phyloP scores from a whole-genome alignment of 306 rosid genomes.

The Lathyrus aphaca region DNA sequence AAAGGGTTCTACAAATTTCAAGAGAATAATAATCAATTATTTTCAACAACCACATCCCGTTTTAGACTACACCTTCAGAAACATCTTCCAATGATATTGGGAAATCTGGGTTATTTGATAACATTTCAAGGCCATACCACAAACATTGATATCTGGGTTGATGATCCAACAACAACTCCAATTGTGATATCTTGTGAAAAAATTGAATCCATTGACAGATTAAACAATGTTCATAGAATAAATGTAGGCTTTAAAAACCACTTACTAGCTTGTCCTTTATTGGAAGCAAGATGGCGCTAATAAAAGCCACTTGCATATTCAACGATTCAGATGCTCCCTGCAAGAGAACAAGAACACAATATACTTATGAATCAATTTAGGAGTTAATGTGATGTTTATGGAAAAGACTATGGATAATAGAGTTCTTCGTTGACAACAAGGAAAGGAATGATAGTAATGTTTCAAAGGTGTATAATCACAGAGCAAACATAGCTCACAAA shows the following conservation, averaged over 20 bases:
- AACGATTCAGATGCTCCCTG: constrained; percentile 90
- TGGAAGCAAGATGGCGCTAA: constrained; percentile 88
- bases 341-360: constrained; percentile 37
- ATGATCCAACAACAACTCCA: constrained; percentile 95
- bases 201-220: constrained; percentile 40
- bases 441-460: neutral
- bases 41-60: no score
- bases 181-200: constrained; percentile 74
- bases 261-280: constrained; percentile 94
- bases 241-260: constrained; percentile 40
- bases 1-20: constrained; percentile 68
- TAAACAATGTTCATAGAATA: constrained; percentile 22
- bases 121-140: no score
- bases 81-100: constrained; percentile 15
- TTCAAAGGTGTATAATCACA: constrained; percentile 26
- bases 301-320: constrained; percentile 82
- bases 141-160: constrained; percentile 95
- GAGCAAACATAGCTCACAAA: constrained; percentile 24
- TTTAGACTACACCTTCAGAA: no score
- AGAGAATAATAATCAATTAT: no score
- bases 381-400: neutral
- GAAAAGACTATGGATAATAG: no score
- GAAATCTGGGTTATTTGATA: constrained; percentile 30
- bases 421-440: constrained; percentile 2
- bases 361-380: constrained; percentile 22